Base-by-base conservation (phyloP, 106 monocot genomes). In the Triglochin maritima region DNA sequence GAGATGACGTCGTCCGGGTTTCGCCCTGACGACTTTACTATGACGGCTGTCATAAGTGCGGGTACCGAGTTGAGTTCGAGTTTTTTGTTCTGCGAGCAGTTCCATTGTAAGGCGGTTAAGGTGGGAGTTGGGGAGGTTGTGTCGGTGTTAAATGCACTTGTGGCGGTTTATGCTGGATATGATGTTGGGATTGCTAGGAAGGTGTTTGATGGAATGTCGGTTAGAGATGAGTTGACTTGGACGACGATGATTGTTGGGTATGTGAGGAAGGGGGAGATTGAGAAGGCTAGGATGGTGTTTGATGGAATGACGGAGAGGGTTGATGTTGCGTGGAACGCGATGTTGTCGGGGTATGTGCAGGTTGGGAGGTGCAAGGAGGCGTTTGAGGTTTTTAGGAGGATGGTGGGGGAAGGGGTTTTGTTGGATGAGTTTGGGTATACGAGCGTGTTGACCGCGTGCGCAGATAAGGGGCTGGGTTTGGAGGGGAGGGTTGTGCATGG, bases 321-420 rank as follows among this genome's bases (percentile, higher is more conserved):
- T 63, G 85, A 88, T 71, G 88, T 88, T 4, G 83, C 88, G 17
- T 96, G 90, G 87, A 96, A 96, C 62, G 90, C 96, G 8, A 96
- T 96, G 91, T 91, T 96, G 55, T 96, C 96, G 3, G 91, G 96
- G 57, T 96, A 88, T 50, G 83, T 91, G 14, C 90, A 86, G 7
- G 69, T 74, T 11, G 90, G 86, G 50, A 56, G 63, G 42, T 68
- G 71, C 63, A 57, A 62, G 7, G 90, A 96, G 17, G 96, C 88
- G 6, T 76, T 96, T 60, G 85, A 82, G 29, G 61, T 96, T 54
- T 91, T 90, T 47, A 82, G 81, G 57, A 67, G 74, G 67, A 96
- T 96, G 96, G 42, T 42, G 4, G 72, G 7, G 5, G 57, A 79
- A 63, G 66, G 45, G 3, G 65, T 96, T 48, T 69, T 66, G 2